A percentile compares a stretch with the other conserved stretches of the same genome.
Evolutionary conservation across 2,329 filamentous ascomycete species (phyloP).

Genomic region (Ophiostoma sp.): DNA sequence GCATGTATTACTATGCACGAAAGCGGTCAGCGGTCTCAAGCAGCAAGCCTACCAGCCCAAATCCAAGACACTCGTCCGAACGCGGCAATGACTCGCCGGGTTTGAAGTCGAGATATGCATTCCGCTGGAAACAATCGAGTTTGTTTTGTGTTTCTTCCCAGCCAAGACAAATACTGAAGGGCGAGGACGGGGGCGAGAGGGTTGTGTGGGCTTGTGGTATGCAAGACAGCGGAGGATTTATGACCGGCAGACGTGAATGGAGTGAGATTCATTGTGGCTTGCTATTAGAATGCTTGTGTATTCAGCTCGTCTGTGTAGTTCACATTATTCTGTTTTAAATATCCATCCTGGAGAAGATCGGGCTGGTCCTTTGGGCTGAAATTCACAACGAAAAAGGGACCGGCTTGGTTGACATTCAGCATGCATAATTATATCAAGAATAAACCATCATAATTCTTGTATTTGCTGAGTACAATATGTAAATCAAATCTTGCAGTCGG

Average conservation of each 20-base stretch:
- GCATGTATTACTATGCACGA: too few species aligned
- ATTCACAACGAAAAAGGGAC: neutral
- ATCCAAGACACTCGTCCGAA: neutral
- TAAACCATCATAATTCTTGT: too few species aligned
- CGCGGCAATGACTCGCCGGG: neutral
- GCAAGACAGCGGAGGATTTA: slow-evolving; percentile 1
- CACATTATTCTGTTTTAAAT: too few species aligned
- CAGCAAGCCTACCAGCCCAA: too few species aligned
- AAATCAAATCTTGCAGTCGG: too few species aligned
- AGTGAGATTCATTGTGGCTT: slow-evolving; percentile 1
- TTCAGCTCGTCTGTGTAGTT: too few species aligned
- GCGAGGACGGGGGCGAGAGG: neutral
- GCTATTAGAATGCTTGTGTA: neutral
- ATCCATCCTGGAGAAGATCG: neutral
- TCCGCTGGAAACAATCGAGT: neutral
- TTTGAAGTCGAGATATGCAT: neutral
- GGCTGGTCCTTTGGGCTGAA: neutral
- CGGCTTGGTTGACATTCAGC: too few species aligned
- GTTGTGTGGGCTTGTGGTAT: neutral
- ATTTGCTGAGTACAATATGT: too few species aligned
- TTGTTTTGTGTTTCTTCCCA: neutral
- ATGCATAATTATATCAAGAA: too few species aligned
- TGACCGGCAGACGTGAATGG: slow-evolving; percentile 1
- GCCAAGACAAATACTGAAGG: neutral
- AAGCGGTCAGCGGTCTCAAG: too few species aligned